These are phyloP conservation scores for Straminergon stramineum DNA, from an alignment of 225 moss, liverwort and hornwort genomes.

Conservation along the genomic window DNA sequence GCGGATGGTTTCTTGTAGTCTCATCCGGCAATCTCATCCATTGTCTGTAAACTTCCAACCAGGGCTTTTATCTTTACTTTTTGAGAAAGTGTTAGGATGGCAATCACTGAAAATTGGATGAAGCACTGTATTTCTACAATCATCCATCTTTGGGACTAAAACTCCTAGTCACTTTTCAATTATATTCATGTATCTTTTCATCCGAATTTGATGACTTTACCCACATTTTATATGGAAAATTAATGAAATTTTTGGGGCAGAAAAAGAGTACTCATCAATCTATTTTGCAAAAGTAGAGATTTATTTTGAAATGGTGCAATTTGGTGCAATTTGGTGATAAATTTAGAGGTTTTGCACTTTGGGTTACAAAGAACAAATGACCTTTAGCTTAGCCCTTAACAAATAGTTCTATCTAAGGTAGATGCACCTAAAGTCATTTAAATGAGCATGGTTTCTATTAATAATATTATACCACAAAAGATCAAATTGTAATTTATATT, in stretches of 20 bases:
- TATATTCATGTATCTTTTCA: not conserved
- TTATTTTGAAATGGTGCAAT: not conserved
- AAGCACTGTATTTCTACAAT: not conserved
- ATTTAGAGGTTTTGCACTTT: not conserved
- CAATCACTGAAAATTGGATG: not conserved
- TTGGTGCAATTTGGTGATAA: not conserved
- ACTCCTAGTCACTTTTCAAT: not conserved
- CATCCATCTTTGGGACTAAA: too few species aligned
- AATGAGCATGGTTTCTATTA: not conserved
- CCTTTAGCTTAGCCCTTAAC: not conserved
- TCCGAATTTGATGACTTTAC: not conserved
- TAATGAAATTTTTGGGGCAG: rapidly evolving
- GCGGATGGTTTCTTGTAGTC: not conserved
- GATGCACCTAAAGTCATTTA: not conserved
- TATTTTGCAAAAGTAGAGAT: not conserved
- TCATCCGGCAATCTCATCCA: not conserved
- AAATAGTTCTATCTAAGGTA: not conserved
- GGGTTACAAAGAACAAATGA: not conserved
- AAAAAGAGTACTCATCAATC: not conserved
- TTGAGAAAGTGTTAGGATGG: not conserved
- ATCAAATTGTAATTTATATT: not conserved
- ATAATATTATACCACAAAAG: not conserved
- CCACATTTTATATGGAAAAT: not conserved
- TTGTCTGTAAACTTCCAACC: not conserved
- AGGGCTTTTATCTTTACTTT: not conserved